These are phyloP conservation scores for Scleroderma citrinum DNA, from an alignment of 768 basidiomycete species.

Conservation along the genomic window DNA sequence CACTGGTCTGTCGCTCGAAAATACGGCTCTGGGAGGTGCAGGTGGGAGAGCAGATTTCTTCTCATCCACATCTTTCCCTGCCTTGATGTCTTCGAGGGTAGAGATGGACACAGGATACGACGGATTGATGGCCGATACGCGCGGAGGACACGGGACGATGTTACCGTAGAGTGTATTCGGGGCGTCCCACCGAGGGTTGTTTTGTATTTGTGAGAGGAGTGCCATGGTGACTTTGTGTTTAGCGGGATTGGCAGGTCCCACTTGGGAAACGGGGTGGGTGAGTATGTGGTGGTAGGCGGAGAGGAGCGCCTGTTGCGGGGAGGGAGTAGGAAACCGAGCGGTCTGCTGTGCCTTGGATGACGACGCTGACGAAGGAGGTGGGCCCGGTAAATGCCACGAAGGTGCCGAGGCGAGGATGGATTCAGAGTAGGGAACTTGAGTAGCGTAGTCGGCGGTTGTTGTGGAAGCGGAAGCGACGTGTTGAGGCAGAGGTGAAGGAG, in stretches of 20 bases:
- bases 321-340: conserved; percentile 41
- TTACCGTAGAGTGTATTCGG: conserved; percentile 60
- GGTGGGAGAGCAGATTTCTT: conserved; percentile 28
- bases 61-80: conserved; percentile 47
- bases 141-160: conserved; percentile 54
- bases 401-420: conserved; percentile 61
- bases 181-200: conserved; percentile 59
- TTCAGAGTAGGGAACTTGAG: conserved; percentile 67
- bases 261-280: conserved; percentile 56
- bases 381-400: conserved; percentile 64
- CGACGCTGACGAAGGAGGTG: conserved; percentile 20
- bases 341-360: conserved; percentile 16
- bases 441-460: conserved; percentile 59
- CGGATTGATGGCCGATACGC: conserved; percentile 58
- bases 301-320: conserved; percentile 58
- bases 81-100: conserved; percentile 26
- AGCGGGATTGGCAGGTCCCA: conserved; percentile 47
- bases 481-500: conserved; percentile 38
- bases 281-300: conserved; percentile 74
- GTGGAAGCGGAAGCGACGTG: conserved; percentile 35
- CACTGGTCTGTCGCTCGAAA: conserved; percentile 47
- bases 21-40: conserved; percentile 34
- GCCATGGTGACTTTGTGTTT: conserved; percentile 76
- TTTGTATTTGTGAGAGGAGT: conserved; percentile 52
- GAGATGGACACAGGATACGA: conserved; percentile 50